Evolutionary conservation across 805 yeast genomes (phyloP).

Genomic region (Starmerella asiatica): DNA sequence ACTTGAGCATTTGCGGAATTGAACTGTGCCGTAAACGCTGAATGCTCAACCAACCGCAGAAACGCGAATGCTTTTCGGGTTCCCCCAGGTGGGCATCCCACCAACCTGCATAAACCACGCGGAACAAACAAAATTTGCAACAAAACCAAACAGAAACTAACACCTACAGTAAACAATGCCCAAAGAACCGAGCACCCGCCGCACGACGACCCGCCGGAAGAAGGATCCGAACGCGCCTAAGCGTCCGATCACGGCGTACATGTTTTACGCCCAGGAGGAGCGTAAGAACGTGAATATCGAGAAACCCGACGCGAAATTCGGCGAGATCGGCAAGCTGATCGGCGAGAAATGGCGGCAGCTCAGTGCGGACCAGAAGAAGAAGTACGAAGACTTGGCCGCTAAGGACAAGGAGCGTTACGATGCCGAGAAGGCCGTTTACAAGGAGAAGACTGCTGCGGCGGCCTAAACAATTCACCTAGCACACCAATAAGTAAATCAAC

Average conservation of each 20-base stretch:
- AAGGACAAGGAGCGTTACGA: slow-evolving; percentile 97
- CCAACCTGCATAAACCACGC: too few species aligned
- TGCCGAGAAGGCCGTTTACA: slow-evolving; percentile 72
- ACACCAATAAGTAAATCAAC: too few species aligned
- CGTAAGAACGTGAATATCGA: slow-evolving; percentile 92
- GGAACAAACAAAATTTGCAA: too few species aligned
- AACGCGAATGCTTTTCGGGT: too few species aligned
- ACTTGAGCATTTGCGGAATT: too few species aligned
- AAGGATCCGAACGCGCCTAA: slow-evolving; percentile 82
- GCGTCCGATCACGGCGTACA: slow-evolving; percentile 95
- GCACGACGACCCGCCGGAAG: slow-evolving; percentile 22
- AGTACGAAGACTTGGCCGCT: slow-evolving; percentile 86
- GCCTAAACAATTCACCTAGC: too few species aligned
- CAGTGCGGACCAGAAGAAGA: slow-evolving; percentile 65
- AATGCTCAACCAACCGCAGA: too few species aligned
- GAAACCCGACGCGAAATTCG: slow-evolving; percentile 92
- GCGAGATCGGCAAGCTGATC: slow-evolving; percentile 80
- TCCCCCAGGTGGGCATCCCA: too few species aligned
- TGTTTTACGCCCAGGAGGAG: slow-evolving; percentile 96
- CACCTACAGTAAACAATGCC: slow-evolving; percentile 16
- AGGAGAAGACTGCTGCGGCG: slow-evolving; percentile 26
- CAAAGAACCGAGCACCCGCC: slow-evolving; percentile 17
- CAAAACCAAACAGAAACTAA: too few species aligned
- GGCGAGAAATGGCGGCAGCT: slow-evolving; percentile 97
- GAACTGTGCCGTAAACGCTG: too few species aligned